Conservation (phyloP, 1,284 basidiomycete genomes). For the Flammula alnicola region DNA sequence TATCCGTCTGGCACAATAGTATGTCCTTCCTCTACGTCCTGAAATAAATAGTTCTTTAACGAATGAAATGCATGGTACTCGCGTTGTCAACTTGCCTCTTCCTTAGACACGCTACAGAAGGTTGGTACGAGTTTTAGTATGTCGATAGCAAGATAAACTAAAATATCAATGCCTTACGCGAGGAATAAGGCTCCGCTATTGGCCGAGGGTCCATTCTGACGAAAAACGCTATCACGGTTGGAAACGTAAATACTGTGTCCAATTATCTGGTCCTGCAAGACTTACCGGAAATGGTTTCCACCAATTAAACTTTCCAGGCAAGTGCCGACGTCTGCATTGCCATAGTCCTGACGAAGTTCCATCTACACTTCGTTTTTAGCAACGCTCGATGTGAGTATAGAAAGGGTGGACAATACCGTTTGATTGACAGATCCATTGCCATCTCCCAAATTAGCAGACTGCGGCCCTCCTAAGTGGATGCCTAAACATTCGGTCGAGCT, state of each 20-base stretch:
- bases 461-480: conserved; percentile 61
- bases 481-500: conserved; percentile 71
- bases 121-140: conserved; percentile 3
- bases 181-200: conserved; percentile 67
- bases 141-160: neutral
- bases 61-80: neutral
- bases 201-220: conserved; percentile 60
- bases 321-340: conserved; percentile 51
- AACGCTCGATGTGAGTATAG: neutral
- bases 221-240: conserved; percentile 47
- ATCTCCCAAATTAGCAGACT: conserved; percentile 68
- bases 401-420: conserved; percentile 29
- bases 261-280: neutral
- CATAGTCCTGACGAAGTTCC: conserved; percentile 67
- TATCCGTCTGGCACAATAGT: conserved; percentile 60
- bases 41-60: neutral
- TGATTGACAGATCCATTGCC: conserved; percentile 57
- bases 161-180: conserved; percentile 50
- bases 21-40: conserved; percentile 49
- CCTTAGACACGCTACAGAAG: conserved; percentile 59
- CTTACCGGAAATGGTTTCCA: conserved; percentile 68
- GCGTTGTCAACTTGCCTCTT: conserved; percentile 45
- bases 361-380: conserved; percentile 38
- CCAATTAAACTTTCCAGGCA: conserved; percentile 67
- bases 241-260: neutral